A percentile compares a stretch with the other conserved stretches of the same genome.
phyloP scores from a whole-genome alignment of 306 rosid genomes.

The Trifolium pratense region DNA sequence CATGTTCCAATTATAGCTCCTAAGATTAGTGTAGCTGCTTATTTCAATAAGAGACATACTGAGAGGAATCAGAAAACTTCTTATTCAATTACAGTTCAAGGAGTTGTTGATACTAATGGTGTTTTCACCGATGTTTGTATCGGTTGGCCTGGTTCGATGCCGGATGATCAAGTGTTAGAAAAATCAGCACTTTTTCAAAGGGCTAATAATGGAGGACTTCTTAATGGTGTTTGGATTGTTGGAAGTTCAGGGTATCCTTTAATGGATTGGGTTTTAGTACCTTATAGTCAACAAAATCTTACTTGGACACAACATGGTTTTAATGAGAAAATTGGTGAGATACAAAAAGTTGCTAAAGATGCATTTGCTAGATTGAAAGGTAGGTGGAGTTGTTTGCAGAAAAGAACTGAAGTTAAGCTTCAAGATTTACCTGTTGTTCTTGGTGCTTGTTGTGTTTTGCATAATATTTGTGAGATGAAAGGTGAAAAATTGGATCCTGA shows the following conservation, averaged over 20 bases:
- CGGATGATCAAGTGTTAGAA: slow-evolving; percentile 87
- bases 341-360: slow-evolving; percentile 68
- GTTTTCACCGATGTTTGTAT: slow-evolving; percentile 83
- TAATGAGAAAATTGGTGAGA: slow-evolving; percentile 86
- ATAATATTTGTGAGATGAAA: slow-evolving; percentile 82
- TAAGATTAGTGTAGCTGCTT: slow-evolving; percentile 82
- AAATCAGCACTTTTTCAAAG: slow-evolving; percentile 73
- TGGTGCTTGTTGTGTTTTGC: slow-evolving; percentile 96
- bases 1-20: slow-evolving; percentile 97
- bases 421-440: slow-evolving; percentile 89
- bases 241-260: slow-evolving; percentile 77
- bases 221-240: slow-evolving; percentile 80
- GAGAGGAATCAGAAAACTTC: slow-evolving; percentile 92
- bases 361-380: slow-evolving; percentile 85
- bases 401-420: slow-evolving; percentile 85
- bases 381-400: slow-evolving; percentile 89
- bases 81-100: slow-evolving; percentile 90
- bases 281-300: slow-evolving; percentile 73
- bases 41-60: slow-evolving; percentile 84
- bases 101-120: slow-evolving; percentile 82
- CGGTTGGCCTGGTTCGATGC: slow-evolving; percentile 98
- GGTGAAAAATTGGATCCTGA: slow-evolving; percentile 73
- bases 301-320: slow-evolving; percentile 97
- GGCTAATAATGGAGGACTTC: slow-evolving; percentile 66
- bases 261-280: slow-evolving; percentile 94